Conservation (phyloP, 2,329 filamentous ascomycete species). For the Pseudogymnoascus pannorum region DNA sequence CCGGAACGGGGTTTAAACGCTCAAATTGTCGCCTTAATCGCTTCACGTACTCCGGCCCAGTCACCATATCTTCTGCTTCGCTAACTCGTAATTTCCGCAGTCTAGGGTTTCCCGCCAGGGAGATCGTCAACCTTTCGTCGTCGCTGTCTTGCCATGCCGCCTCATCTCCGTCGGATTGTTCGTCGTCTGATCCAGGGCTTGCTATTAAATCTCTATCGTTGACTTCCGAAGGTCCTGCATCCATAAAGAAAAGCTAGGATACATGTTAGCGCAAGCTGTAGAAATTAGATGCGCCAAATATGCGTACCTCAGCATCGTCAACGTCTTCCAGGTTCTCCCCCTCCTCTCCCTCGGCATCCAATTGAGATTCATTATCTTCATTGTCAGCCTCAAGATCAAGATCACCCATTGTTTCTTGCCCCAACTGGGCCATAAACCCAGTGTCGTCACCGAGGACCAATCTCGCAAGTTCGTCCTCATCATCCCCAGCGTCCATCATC, state of each 20-base stretch:
- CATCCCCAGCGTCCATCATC: slow-evolving; percentile 62
- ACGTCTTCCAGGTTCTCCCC: slow-evolving; percentile 53
- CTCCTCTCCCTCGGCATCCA: slow-evolving; percentile 27
- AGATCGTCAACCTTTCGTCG: slow-evolving; percentile 80
- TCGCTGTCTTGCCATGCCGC: slow-evolving; percentile 92
- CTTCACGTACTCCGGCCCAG: slow-evolving; percentile 74
- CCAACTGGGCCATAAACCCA: slow-evolving; percentile 72
- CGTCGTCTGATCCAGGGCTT: slow-evolving; percentile 23
- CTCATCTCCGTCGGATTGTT: slow-evolving; percentile 38
- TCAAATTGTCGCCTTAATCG: slow-evolving; percentile 73
- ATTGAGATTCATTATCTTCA: slow-evolving; percentile 13
- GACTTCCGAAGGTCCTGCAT: slow-evolving; percentile 24
- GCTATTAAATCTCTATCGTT: slow-evolving; percentile 20
- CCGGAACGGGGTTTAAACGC: slow-evolving; percentile 50
- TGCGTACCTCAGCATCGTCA: slow-evolving; percentile 58
- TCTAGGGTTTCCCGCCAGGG: slow-evolving; percentile 66
- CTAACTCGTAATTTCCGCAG: slow-evolving; percentile 75
- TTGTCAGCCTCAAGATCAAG: slow-evolving; percentile 19
- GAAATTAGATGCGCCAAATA: slow-evolving; percentile 11
- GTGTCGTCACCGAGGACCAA: slow-evolving; percentile 81
- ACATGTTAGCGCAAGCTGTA: slow-evolving; percentile 2
- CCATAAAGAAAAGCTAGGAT: slow-evolving; percentile 32
- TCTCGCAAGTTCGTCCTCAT: slow-evolving; percentile 79
- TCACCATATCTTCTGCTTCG: slow-evolving; percentile 79
- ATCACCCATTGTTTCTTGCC: slow-evolving; percentile 40